A percentile compares a stretch with the other conserved stretches of the same genome.
phyloP scores from a whole-genome alignment of 352 stramenopile genomes.

The Phytophthora litchii region DNA sequence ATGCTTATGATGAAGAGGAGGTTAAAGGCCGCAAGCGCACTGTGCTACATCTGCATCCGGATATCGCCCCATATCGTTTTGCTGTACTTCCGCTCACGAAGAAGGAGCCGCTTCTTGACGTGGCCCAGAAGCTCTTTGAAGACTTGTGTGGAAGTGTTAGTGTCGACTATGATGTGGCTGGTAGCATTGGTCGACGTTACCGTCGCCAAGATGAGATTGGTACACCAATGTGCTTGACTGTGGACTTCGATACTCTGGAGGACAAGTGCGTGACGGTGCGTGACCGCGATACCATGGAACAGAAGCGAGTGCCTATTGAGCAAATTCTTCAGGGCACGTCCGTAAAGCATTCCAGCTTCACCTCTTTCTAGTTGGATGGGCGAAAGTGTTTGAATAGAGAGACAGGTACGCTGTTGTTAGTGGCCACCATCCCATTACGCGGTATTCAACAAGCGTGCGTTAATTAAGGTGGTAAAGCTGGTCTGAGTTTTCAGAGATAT shows the following conservation, averaged over 20 bases:
- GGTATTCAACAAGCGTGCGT: too few relatives aligned
- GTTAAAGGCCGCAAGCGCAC: constrained; percentile 78
- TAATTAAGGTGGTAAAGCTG: too few relatives aligned
- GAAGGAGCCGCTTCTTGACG: constrained; percentile 92
- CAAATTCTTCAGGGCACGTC: constrained; percentile 76
- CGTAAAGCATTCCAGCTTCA: constrained; percentile 45
- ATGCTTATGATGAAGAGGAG: constrained; percentile 96
- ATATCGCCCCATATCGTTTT: constrained; percentile 93
- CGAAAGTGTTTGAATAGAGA: constrained; percentile 27
- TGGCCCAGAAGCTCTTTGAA: constrained; percentile 92
- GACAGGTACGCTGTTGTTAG: constrained; percentile 1
- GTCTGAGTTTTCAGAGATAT: too few relatives aligned
- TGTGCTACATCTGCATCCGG: constrained; percentile 93
- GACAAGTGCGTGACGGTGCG: constrained; percentile 96
- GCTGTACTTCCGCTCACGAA: constrained; percentile 95
- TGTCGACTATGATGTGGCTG: constrained; percentile 92
- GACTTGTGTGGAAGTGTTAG: constrained; percentile 89
- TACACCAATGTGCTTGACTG: constrained; percentile 96
- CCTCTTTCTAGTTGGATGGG: constrained; percentile 36
- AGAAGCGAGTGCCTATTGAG: constrained; percentile 93
- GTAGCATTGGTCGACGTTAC: constrained; percentile 91
- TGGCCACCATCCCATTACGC: neutral
- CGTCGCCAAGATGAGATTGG: constrained; percentile 97
- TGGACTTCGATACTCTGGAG: constrained; percentile 98
- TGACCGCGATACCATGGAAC: constrained; percentile 95